Evolutionary conservation across 257 asterid genomes (phyloP), one percentile per base, ranked within the genome.

Genomic region (Hygrophila difformis): DNA sequence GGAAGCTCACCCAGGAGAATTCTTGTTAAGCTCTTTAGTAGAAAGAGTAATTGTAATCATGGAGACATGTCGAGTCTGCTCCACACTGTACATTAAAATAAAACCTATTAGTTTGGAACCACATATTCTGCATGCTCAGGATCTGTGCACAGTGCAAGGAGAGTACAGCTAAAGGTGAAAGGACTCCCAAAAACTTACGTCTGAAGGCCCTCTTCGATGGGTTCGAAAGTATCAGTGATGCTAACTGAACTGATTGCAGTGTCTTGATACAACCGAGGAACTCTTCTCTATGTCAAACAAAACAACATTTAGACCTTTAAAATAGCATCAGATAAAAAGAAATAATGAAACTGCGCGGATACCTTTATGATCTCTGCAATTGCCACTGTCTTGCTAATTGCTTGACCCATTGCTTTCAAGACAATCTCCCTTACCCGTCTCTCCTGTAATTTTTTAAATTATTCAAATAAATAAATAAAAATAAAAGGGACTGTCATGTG

Each of bases 201-300:
- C 69, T 74, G 52, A 53, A 81, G 93, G 35, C 93, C 93, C 68
- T 81, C 87, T 66, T 81, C 93, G 62, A 81, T 72, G 61, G 93
- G 87, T 62, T 77, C 93, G 72, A 80, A 81, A 14, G 72, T 57
- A 47, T 81, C 93, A 8, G 79, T 74, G 28, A 81, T 72, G 69
- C 84, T 81, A 55, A 71, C 59, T 29, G 93, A 81, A 64, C 81
- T 71, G 57, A 77, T 77, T 19, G 76, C 64, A 41, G 79, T 78
- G 59, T 81, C 84, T 44, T 81, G 93, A 61, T 81, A 75, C 65
- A 81, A 40, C 20, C 50, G 55, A 51, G 84, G 87, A 60, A 60
- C 56, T 62, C 93, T 77, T 60, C 68, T 74, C 93, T 81, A 60
- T 33, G 55, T 47, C 9, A 47, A 33, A 7, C 35, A 44, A 40